A percentile compares a stretch with the other conserved stretches of the same genome.
Evolutionary conservation across 805 yeast genomes (phyloP).

Genomic region (Zygoascus ofunaensis): DNA sequence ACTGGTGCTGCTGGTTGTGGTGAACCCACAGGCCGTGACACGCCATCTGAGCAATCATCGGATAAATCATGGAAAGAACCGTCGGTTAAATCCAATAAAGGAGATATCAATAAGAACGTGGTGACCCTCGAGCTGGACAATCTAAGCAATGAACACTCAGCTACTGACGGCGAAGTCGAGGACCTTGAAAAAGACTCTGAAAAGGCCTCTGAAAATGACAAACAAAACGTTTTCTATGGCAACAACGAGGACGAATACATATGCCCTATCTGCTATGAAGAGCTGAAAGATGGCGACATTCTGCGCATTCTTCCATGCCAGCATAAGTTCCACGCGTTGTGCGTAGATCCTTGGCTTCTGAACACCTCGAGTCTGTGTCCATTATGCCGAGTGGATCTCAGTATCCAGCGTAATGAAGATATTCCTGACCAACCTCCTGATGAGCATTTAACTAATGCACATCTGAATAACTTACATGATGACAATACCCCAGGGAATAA

Average conservation of each 20-base stretch:
- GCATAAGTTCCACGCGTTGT: constrained; percentile 72
- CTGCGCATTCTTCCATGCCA: constrained; percentile 68
- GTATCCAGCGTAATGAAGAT: constrained; percentile 17
- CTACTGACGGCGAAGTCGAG: neutral
- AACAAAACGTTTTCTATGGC: constrained; percentile 20
- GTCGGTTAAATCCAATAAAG: neutral
- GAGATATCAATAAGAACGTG: neutral
- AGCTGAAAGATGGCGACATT: constrained; percentile 49
- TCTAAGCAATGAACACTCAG: too few relatives aligned
- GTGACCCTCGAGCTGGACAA: neutral
- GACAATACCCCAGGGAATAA: neutral
- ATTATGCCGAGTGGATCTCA: constrained; percentile 63
- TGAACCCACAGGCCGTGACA: neutral
- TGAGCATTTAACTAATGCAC: neutral
- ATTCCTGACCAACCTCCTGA: constrained; percentile 16
- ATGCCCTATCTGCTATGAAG: constrained; percentile 76
- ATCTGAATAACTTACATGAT: neutral
- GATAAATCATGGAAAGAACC: neutral
- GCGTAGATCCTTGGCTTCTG: constrained; percentile 77
- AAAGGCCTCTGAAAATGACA: neutral
- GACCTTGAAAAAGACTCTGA: constrained; percentile 1
- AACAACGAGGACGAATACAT: constrained; percentile 17
- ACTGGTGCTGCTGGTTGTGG: neutral
- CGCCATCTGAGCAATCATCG: neutral
- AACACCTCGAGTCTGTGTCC: constrained; percentile 75